These are phyloP conservation scores for Crucibulum laeve DNA, from an alignment of 768 basidiomycete genomes.

Conservation along the genomic window DNA sequence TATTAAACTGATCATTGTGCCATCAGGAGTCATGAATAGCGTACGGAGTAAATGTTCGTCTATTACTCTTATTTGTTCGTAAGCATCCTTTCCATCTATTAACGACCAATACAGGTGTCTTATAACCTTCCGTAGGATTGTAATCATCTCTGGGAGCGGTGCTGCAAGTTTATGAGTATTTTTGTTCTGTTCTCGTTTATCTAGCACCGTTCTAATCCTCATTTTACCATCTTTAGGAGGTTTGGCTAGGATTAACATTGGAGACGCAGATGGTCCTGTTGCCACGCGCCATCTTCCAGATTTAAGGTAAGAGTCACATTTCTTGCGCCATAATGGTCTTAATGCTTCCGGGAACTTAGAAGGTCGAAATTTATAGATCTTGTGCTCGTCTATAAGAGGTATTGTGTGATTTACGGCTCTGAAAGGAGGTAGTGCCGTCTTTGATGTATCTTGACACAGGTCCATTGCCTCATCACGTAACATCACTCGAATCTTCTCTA, in stretches of 20 bases:
- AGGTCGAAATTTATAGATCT: too few species aligned
- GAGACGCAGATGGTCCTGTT: too few species aligned
- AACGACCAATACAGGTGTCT: constrained; percentile 16
- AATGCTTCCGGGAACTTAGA: constrained; percentile 9
- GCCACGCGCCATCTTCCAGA: constrained; percentile 4
- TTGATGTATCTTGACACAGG: neutral
- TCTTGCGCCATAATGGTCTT: constrained; percentile 7
- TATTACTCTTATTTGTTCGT: constrained; percentile 23
- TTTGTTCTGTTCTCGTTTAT: constrained; percentile 21
- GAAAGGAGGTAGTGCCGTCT: neutral
- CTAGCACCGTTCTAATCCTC: constrained; percentile 20
- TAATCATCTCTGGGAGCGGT: constrained; percentile 12
- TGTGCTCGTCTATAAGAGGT: neutral
- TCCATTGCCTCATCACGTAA: too few species aligned
- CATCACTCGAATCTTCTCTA: too few species aligned
- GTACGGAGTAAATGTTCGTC: constrained; percentile 15
- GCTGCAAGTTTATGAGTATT: constrained; percentile 23
- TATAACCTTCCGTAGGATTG: constrained; percentile 12
- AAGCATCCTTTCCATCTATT: constrained; percentile 26
- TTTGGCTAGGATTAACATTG: too few species aligned
- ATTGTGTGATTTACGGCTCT: neutral
- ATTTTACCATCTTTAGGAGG: too few species aligned
- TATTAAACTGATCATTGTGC: constrained; percentile 33
- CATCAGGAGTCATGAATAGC: constrained; percentile 28
- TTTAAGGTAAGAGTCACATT: constrained; percentile 2